Evolutionary conservation across 192 early-diverging fungal species (phyloP), one percentile per base, ranked within the genome.

Genomic region (Lunasporangiospora selenospora): DNA sequence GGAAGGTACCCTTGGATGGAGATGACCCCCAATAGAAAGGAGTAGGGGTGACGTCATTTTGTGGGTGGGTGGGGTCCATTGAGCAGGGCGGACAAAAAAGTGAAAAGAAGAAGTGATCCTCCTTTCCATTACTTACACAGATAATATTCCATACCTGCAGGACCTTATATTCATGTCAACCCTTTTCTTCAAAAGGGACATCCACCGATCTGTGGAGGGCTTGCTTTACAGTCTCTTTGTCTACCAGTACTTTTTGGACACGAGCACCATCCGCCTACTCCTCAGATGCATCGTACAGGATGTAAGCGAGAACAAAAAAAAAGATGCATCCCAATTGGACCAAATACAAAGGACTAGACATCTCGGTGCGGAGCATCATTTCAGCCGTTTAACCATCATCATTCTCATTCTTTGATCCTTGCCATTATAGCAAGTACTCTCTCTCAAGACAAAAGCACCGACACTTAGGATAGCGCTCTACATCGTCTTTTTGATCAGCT

Each of bases 191-290:
- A 44, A 45, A 29, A 73, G 63, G 43, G 69, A 73, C 49, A 51
- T 62, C 37, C 59, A 58, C 42, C 62, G 63, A 61, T 73, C 69
- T 12, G 52, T 73, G 46, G 69, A 73, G 9, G 55, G 40, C 0
- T 38, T 73, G 12, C 55, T 73, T 29, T 62, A 63, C 30, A 61
- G 59, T 0, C 60, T 73, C 19, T 73, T 52, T 55, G 69, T 73
- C 21, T 73, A 73, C 34, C 42, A 62, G 5, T 73, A 73, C 16
- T 31, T 73, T 19, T 24, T 73, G 41, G 69, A 73, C 19, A 73
- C 69, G 16, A 73, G 60, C 43, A 73, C 69, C 1, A 47, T 63
- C 24, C 60, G 69, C 26, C 54, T 73, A 7, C 19, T 73, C 7
- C 15, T 73, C 4, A 55, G 61, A 21, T 42, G 36, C 6, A 13